These are phyloP conservation scores for Schwanniomyces sp. DNA, from an alignment of 805 yeast genomes.

Conservation along the genomic window DNA sequence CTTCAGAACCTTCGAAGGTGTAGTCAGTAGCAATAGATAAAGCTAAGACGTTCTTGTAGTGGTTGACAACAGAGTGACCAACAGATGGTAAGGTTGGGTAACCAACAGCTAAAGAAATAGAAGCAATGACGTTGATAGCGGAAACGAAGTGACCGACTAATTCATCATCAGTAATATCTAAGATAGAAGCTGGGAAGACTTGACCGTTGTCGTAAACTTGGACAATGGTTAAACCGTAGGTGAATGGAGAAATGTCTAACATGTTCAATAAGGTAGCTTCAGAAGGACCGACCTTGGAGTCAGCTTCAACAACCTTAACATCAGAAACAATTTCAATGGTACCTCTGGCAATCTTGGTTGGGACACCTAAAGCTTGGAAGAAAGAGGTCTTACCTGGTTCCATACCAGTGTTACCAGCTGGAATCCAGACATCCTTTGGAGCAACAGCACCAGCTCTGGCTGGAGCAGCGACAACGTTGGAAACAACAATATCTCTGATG, in stretches of 20 bases:
- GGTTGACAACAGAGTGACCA: constrained; percentile 97
- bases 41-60: constrained; percentile 98
- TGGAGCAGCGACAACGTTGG: constrained; percentile 99
- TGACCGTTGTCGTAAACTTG: constrained; percentile 99
- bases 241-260: constrained; percentile 99
- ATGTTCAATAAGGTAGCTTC: constrained; percentile 98
- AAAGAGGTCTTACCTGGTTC: constrained; percentile 99
- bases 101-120: constrained; percentile 94
- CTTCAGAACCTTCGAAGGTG: constrained; percentile 99
- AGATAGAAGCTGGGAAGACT: constrained; percentile 93
- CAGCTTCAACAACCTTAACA: constrained; percentile 89
- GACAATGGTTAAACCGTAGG: constrained; percentile 95
- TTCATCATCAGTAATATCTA: constrained; percentile 98
- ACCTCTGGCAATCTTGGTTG: constrained; percentile 99
- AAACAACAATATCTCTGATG: constrained; percentile 82
- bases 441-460: constrained; percentile 99
- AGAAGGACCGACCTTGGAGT: constrained; percentile 94
- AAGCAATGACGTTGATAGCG: constrained; percentile 92
- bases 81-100: constrained; percentile 99
- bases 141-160: constrained; percentile 87
- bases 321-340: constrained; percentile 98
- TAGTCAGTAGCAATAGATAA: constrained; percentile 97
- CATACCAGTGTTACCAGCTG: constrained; percentile 99
- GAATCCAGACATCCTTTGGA: constrained; percentile 95
- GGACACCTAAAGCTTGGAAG: constrained; percentile 99